phyloP scores from a whole-genome alignment of 2,329 filamentous ascomycete species.

The Xylaria sp. region DNA sequence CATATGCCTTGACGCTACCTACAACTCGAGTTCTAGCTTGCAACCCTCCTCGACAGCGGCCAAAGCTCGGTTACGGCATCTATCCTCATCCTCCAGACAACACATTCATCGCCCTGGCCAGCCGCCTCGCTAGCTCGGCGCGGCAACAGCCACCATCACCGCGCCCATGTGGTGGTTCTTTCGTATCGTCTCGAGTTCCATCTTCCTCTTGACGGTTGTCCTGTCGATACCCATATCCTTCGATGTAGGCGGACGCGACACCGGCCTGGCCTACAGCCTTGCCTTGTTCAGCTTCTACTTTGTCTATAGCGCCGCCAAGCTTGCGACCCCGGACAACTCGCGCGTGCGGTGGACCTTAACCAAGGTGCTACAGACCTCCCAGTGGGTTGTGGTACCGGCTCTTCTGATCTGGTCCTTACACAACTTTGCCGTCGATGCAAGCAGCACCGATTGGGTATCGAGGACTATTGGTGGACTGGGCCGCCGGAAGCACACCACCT shows the following conservation, averaged over 20 bases:
- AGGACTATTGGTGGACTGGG: constrained; percentile 74
- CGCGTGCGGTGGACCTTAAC: constrained; percentile 75
- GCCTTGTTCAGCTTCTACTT: constrained; percentile 90
- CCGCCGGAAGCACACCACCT: constrained; percentile 64
- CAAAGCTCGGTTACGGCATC: constrained; percentile 1
- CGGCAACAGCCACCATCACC: constrained; percentile 47
- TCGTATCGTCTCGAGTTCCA: constrained; percentile 76
- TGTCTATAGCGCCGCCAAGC: constrained; percentile 78
- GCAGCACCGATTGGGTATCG: constrained; percentile 78
- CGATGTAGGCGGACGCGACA: constrained; percentile 94
- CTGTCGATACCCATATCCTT: constrained; percentile 96
- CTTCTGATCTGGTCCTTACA: constrained; percentile 95
- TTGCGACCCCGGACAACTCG: constrained; percentile 80
- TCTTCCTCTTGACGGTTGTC: constrained; percentile 90
- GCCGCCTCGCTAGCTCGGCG: constrained; percentile 42
- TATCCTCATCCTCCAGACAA: neutral
- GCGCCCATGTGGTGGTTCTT: constrained; percentile 81
- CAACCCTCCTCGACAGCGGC: constrained; percentile 5
- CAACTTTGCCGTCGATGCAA: constrained; percentile 91
- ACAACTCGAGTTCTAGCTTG: neutral
- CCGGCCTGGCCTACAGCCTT: constrained; percentile 91
- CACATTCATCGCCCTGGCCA: constrained; percentile 35
- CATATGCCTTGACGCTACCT: constrained; percentile 2
- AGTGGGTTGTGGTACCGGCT: constrained; percentile 85
- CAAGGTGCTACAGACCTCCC: constrained; percentile 72